Evolutionary conservation across 495 filamentous ascomycete genomes (phyloP), one percentile per base, ranked within the genome.

Genomic region (Parathielavia appendiculata): DNA sequence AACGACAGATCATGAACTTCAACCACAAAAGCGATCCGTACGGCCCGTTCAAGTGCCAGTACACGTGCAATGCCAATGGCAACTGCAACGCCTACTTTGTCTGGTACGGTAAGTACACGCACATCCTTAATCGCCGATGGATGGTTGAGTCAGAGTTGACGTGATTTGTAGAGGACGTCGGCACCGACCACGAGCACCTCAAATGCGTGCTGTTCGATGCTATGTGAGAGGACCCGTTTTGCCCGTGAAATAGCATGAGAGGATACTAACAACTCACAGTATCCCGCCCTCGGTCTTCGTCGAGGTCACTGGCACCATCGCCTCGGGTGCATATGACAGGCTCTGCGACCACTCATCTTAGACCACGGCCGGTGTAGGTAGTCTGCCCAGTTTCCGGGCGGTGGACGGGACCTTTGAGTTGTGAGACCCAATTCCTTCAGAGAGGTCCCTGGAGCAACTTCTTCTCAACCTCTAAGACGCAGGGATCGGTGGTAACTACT

Each of bases 11-110:
- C 56, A 65, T 69, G 51, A 52, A 51, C 16, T 56, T 36, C 41
- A 54, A 36, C 20, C 58, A 63, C 43, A 17, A 38, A 12, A 57
- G 36, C 19, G 64, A 65, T 4, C 65, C 61, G 1, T 70, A 66
- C 26, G 70, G 61, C 19, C 63, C 68, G 2, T 72, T 65, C 55
- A 70, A 70, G 59, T 74, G 71, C 56, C 70, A 72, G 67, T 73
- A 63, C 23, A 62, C 53, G 8, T 74, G 71, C 63, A 74, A 74
- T 39, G 64, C 63, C 5, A 61, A 49, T 1, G 50, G 26, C 10
- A 45, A 50, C 2, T 73, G 71, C 45, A 59, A 53, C n/a, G 62
- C 65, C 17, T 74, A 64, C 52, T 68, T 71, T 59, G 60, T 63
- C 12, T 67, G 54, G 57, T 69, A 66, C 43, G 59, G 69, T 73